Conservation (phyloP, 345 rosid species). For the Barbarea vulgaris region DNA sequence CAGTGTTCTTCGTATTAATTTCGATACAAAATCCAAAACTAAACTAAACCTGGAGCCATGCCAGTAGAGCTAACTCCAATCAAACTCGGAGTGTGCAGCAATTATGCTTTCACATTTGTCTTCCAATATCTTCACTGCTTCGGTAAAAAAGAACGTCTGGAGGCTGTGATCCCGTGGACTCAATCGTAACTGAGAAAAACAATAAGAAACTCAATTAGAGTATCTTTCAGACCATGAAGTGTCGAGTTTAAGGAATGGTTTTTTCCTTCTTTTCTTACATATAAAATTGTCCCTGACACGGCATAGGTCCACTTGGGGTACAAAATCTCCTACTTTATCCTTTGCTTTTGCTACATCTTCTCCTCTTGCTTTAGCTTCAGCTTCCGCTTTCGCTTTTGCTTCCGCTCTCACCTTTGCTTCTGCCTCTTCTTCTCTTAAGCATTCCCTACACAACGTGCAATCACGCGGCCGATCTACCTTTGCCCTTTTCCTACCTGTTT, state of each 20-base stretch:
- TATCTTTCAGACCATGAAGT: not conserved
- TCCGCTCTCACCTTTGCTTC: not conserved
- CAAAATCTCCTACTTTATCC: conserved; percentile 43
- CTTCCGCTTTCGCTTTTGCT: not conserved
- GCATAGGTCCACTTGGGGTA: conserved; percentile 57
- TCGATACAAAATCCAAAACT: conserved; percentile 21
- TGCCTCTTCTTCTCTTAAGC: conserved; percentile 55
- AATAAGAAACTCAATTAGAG: not conserved
- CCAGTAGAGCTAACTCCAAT: conserved; percentile 13
- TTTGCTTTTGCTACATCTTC: not conserved
- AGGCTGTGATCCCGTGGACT: conserved; percentile 85
- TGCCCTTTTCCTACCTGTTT: conserved; percentile 75
- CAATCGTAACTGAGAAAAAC: conserved; percentile 65
- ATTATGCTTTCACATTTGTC: conserved; percentile 76
- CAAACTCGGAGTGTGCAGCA: conserved; percentile 53
- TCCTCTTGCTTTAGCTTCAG: not conserved
- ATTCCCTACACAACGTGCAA: conserved; percentile 90
- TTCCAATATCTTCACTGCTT: conserved; percentile 92
- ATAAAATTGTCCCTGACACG: conserved; percentile 86
- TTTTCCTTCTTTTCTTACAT: conserved; percentile 64
- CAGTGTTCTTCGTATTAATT: not conserved
- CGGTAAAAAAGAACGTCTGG: conserved; percentile 82
- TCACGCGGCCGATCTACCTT: conserved; percentile 73
- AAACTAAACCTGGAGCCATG: conserved; percentile 11
- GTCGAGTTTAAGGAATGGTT: conserved; percentile 11